Percentiles rank a stretch among this genome's conserved stretches.
These are phyloP conservation scores for Cladophialophora yegresii DNA, from an alignment of 2,329 filamentous ascomycete genomes.

Conservation along the genomic window DNA sequence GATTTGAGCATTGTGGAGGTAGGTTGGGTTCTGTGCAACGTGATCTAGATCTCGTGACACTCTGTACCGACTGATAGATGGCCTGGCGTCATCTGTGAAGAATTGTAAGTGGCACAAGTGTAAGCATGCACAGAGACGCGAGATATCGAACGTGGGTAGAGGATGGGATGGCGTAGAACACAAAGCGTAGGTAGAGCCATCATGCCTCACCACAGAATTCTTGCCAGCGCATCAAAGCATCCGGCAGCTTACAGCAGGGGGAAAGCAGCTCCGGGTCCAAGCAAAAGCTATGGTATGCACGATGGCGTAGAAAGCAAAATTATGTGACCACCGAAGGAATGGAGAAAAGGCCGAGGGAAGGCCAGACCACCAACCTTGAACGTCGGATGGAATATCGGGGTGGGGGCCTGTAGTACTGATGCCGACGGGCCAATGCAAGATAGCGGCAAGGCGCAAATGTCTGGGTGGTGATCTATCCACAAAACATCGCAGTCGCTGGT, in stretches of 20 bases:
- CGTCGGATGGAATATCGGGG: constrained; percentile 21
- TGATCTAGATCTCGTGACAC: constrained; percentile 35
- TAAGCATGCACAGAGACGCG: constrained; percentile 22
- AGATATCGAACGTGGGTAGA: constrained; percentile 30
- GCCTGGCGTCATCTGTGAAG: constrained; percentile 33
- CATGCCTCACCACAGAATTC: constrained; percentile 26
- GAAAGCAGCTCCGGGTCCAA: constrained; percentile 18
- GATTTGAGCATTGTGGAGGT: constrained; percentile 13
- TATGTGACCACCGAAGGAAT: constrained; percentile 18
- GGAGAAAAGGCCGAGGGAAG: constrained; percentile 4
- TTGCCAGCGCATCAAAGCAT: constrained; percentile 32
- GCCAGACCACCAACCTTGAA: constrained; percentile 20
- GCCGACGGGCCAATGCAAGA: constrained; percentile 17
- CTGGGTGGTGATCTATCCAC: constrained; percentile 16
- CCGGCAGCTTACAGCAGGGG: constrained; percentile 25
- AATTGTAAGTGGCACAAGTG: constrained; percentile 24
- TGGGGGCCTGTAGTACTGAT: constrained; percentile 23
- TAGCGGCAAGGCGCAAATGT: constrained; percentile 22
- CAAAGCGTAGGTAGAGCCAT: constrained; percentile 21
- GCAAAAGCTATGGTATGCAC: constrained; percentile 32
- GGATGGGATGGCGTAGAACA: constrained; percentile 30
- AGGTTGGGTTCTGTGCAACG: constrained; percentile 27
- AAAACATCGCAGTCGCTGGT: neutral
- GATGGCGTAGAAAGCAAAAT: constrained; percentile 30
- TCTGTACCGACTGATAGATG: constrained; percentile 26